Evolutionary conservation across 129 eudicot species (phyloP).

Genomic region (Flaveria ramosissima): DNA sequence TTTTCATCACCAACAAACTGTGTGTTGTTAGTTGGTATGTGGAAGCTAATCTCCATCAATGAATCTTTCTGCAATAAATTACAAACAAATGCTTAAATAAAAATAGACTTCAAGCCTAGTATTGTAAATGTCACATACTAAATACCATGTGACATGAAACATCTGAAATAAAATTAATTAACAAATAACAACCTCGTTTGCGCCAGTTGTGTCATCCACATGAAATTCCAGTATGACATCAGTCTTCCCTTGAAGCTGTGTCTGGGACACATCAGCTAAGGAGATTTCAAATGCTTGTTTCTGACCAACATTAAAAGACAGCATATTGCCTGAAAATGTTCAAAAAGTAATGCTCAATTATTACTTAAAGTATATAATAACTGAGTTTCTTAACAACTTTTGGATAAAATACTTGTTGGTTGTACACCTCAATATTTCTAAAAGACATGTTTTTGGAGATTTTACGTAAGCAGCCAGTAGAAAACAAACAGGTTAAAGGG

Average conservation of each 20-base stretch:
- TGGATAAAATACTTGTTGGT: not conserved
- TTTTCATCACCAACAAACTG: constrained; percentile 97
- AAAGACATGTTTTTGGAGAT: constrained; percentile 11
- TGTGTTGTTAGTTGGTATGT: constrained; percentile 80
- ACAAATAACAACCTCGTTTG: constrained; percentile 69
- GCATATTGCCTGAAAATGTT: constrained; percentile 63
- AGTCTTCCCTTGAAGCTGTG: constrained; percentile 92
- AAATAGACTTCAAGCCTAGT: constrained; percentile 8
- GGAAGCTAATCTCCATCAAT: constrained; percentile 94
- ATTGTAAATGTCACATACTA: constrained; percentile 16
- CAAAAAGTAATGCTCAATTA: constrained; percentile 4
- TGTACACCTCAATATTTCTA: constrained; percentile 18
- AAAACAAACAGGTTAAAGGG: constrained; percentile 14
- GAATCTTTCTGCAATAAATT: constrained; percentile 80
- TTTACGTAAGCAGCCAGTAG: constrained; percentile 13
- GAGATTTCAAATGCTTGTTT: constrained; percentile 97
- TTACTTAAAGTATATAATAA: constrained; percentile 4
- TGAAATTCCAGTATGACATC: constrained; percentile 95
- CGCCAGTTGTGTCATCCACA: constrained; percentile 97
- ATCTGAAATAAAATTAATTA: not conserved
- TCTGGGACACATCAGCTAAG: constrained; percentile 87
- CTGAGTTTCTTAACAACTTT: constrained; percentile 14
- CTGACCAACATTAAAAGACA: constrained; percentile 70
- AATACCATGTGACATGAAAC: constrained; percentile 4
- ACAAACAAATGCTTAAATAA: not conserved